Evolutionary conservation across 2,329 filamentous ascomycete species (phyloP), one percentile per base, ranked within the genome.

Genomic region (Calonectria pseudoreteaudii): DNA sequence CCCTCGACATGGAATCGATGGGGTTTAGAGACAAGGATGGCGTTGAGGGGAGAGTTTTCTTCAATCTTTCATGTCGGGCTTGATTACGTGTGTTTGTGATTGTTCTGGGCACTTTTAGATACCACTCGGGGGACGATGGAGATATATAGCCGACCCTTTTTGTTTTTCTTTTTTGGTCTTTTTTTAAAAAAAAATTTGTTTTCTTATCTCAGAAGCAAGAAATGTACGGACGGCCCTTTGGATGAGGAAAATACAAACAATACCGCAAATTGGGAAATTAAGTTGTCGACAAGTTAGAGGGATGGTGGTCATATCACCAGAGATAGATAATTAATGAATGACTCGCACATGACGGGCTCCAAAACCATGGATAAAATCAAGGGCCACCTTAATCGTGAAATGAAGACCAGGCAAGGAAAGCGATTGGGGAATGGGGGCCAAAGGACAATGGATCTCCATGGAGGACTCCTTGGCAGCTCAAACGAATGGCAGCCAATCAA

Each of bases 311-410:
- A 67, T 50, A 62, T 50, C 49, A 36, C 56, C 23, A 14, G 56
- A 38, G 31, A 52, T 52, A 64, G 44, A 41, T 52, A 68, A 36
- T 68, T 58, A 72, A 72, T 53, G 49, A 65, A 72, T 66, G 66
- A 66, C 70, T 69, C 66, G 66, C 38, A 72, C 58, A 58, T 28
- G 49, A 58, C 13, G 26, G 49, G 44, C 36, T 49, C 38, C 28
- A 36, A 68, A 47, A 31, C 49, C 6, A 58, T 66, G 49, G 58
- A 20, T 56, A 41, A 41, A 68, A 68, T 58, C 70, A 49, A 60
- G 38, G 66, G 26, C 70, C 70, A 69, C 28, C 26, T 18, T 14
- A 13, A 36, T 23, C 30, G 36, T 56, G 65, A 72, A 30, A 18
- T 62, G 52, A 38, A 44, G 62, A 20, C 23, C 13, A 20, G 26